Percentiles rank a stretch among this genome's conserved stretches.
These are phyloP conservation scores for Gnomoniopsis smithogilvyi DNA, from an alignment of 2,329 filamentous ascomycete genomes.

Conservation along the genomic window DNA sequence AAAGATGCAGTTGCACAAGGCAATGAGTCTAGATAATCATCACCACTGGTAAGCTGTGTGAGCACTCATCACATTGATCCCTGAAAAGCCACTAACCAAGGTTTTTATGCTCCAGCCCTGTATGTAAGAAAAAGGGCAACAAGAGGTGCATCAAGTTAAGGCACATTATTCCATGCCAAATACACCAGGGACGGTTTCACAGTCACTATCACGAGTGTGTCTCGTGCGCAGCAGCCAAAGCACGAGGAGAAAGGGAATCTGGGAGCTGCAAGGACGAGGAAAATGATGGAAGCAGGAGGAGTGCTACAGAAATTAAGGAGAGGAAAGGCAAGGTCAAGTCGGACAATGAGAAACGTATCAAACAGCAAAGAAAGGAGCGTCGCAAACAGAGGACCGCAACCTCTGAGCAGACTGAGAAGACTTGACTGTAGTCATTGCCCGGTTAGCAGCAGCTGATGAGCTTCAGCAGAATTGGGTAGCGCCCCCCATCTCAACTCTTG, in stretches of 20 bases:
- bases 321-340: not conserved
- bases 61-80: too few relatives aligned
- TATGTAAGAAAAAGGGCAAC: conserved; percentile 15
- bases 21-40: too few relatives aligned
- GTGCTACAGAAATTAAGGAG: not conserved
- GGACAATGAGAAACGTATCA: not conserved
- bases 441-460: too few relatives aligned
- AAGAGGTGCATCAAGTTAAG: conserved; percentile 7
- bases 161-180: conserved; percentile 10
- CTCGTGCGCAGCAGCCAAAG: conserved; percentile 1
- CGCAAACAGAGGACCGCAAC: not conserved
- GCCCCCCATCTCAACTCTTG: too few relatives aligned
- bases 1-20: too few relatives aligned
- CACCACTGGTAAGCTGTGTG: too few relatives aligned
- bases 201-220: conserved; percentile 2
- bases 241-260: not conserved
- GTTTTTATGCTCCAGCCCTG: not conserved
- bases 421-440: not conserved
- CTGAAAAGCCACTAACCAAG: not conserved
- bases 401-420: not conserved
- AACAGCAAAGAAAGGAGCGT: conserved; percentile 3
- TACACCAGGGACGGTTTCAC: conserved; percentile 4
- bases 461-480: not conserved
- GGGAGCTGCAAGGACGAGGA: not conserved
- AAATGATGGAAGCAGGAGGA: not conserved